A percentile compares a stretch with the other conserved stretches of the same genome.
Conservation (phyloP, 129 eudicot species). For the Cynara cardunculus region DNA sequence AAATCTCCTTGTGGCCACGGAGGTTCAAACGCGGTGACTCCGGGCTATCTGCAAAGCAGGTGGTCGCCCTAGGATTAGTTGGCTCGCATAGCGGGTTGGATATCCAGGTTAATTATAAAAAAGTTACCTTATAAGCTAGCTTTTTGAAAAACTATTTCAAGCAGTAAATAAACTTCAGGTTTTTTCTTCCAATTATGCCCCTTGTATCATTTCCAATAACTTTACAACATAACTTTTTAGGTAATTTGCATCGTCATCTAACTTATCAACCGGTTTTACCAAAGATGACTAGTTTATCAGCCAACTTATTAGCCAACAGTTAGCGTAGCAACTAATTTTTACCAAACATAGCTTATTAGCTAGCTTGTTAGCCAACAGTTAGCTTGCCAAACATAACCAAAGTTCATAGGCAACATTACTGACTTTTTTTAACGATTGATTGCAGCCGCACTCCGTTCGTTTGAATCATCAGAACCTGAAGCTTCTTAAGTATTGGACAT, state of each 20-base stretch:
- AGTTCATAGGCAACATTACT: constrained; percentile 5
- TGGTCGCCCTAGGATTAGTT: no score
- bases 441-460: constrained; percentile 89
- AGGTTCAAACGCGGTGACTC: no score
- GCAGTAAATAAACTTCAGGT: background rate
- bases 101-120: no score
- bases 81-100: no score
- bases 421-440: constrained; percentile 7
- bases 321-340: background rate
- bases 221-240: background rate
- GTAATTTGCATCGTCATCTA: background rate
- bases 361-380: background rate
- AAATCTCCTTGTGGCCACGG: no score
- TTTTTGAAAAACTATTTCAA: background rate
- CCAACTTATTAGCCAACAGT: background rate
- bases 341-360: background rate
- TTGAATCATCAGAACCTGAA: constrained; percentile 71
- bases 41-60: no score
- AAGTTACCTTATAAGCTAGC: background rate
- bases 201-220: background rate
- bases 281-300: background rate
- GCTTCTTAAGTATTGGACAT: constrained; percentile 89
- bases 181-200: background rate
- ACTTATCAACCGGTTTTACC: background rate
- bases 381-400: background rate